These are phyloP conservation scores for Ajuga chamaepitys DNA, from an alignment of 257 asterid genomes.

Conservation along the genomic window DNA sequence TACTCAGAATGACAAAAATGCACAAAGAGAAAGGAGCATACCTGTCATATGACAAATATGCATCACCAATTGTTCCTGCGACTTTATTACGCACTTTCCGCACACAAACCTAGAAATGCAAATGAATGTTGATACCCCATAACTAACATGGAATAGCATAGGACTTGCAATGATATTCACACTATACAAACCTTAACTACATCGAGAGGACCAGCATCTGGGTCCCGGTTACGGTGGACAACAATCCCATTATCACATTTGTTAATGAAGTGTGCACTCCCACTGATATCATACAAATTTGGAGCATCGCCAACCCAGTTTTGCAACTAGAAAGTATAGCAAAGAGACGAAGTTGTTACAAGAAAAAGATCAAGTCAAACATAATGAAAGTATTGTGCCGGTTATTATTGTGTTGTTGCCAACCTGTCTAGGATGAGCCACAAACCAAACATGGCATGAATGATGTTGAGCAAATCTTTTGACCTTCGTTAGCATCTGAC, in stretches of 20 bases:
- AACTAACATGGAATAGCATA: not conserved
- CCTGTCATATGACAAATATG: conserved; percentile 73
- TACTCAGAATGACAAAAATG: not conserved
- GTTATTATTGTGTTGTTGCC: not conserved
- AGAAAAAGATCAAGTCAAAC: not conserved
- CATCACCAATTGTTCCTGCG: conserved; percentile 84
- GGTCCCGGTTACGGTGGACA: conserved; percentile 87
- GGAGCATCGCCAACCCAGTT: conserved; percentile 88
- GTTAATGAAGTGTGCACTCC: conserved; percentile 97
- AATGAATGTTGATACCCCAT: conserved; percentile 3
- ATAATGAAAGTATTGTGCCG: not conserved
- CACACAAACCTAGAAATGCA: conserved; percentile 57
- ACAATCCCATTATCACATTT: conserved; percentile 96
- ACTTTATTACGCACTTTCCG: conserved; percentile 96
- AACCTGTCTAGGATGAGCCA: conserved; percentile 99
- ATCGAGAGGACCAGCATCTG: conserved; percentile 75
- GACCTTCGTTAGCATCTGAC: conserved; percentile 90
- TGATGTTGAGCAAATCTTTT: conserved; percentile 98
- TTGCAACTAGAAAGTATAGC: conserved; percentile 48
- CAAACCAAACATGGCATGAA: conserved; percentile 96
- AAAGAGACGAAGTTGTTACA: conserved; percentile 8
- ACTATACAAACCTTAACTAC: conserved; percentile 62
- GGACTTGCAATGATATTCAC: not conserved
- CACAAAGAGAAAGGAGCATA: conserved; percentile 9
- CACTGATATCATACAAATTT: conserved; percentile 87